These are phyloP conservation scores for Linum lewisii DNA, from an alignment of 345 rosid species.

Conservation along the genomic window DNA sequence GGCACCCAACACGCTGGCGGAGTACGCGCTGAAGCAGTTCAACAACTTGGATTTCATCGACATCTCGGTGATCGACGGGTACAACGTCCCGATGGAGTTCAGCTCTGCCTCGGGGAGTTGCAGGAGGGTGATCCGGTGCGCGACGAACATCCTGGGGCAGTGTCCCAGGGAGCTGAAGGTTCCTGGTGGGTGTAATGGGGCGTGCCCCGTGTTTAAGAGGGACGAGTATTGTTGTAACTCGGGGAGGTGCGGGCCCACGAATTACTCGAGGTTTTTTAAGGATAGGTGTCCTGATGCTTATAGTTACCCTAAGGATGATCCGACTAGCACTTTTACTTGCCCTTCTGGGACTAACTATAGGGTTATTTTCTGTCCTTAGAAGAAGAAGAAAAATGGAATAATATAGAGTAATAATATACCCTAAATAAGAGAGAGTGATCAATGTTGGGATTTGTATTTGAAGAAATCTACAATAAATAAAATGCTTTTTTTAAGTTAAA, in stretches of 20 bases:
- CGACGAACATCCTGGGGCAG: conserved; percentile 9
- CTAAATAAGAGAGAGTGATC: no score
- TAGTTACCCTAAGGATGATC: conserved; percentile 19
- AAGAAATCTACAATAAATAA: no score
- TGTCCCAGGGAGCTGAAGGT: conserved; percentile 10
- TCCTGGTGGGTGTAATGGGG: conserved; percentile 13
- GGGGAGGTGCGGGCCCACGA: conserved; percentile 6
- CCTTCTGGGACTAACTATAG: conserved; percentile 16
- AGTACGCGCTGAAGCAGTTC: conserved; percentile 5
- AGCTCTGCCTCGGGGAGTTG: conserved; percentile 1
- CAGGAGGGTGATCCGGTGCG: background rate
- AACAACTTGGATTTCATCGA: conserved; percentile 3
- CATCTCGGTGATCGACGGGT: conserved; percentile 16
- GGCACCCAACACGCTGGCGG: conserved; percentile 11
- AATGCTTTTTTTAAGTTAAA: no score
- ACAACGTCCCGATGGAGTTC: conserved; percentile 21
- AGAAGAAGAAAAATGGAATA: no score
- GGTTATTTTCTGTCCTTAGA: conserved; percentile 11
- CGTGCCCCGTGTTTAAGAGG: conserved; percentile 16
- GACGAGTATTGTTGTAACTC: conserved; percentile 12
- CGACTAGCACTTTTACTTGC: conserved; percentile 11
- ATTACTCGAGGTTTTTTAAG: conserved; percentile 13
- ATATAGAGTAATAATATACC: no score
- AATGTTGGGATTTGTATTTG: no score
- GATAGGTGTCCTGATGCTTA: conserved; percentile 16